Base-by-base conservation (phyloP, 139 green algal genomes). In the Dunaliella primolecta region DNA sequence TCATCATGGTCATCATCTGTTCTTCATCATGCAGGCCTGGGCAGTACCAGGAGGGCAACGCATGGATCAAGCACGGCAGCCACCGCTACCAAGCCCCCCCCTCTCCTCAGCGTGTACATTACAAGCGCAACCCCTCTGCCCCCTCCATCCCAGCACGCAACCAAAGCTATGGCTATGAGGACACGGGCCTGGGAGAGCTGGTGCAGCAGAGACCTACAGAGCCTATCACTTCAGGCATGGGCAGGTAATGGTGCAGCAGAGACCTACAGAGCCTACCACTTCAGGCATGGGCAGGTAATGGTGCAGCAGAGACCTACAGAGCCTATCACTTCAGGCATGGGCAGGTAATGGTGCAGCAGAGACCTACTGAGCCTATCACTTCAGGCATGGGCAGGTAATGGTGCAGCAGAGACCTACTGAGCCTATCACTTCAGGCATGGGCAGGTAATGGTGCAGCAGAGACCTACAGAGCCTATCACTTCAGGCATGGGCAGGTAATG, bases 161-260 rank as follows among this genome's bases (percentile, higher is more conserved):
- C 36, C 84, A 87, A 33, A 83, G 78, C 78, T 87, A 82, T 64
- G 84, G 84, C 1, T 87, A 87, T 34, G 84, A 87, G 78, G 84
- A 87, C 35, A 79, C 64, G 0, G 25, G 32, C 23, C n/a, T 11
- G 1, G 84, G 84, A 1, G 2, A 23, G 57, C 84, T 87, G 56
- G 78, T 87, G 15, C 80, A 81, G 84, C 84, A 87, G 34, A 38
- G 31, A 36, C 78, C 84, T 11, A 27, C 78, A n/a, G 84, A 87
- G 7, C 57, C 78, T 32, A 84, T 87, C 1, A 64, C 46, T 25
- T 64, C 46, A 25, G 46, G 46, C 7, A 64, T 64, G 46, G 46
- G 46, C 46, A 64, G 46, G 46, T 64, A 15, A 15, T 7, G 7
- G 46, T n/a, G n/a, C n/a, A n/a, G n/a, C n/a, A n/a, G n/a, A n/a